Percentiles rank a stretch among this genome's conserved stretches.
Evolutionary conservation across 345 rosid species (phyloP).

Genomic region (Eucalyptus melliodora): DNA sequence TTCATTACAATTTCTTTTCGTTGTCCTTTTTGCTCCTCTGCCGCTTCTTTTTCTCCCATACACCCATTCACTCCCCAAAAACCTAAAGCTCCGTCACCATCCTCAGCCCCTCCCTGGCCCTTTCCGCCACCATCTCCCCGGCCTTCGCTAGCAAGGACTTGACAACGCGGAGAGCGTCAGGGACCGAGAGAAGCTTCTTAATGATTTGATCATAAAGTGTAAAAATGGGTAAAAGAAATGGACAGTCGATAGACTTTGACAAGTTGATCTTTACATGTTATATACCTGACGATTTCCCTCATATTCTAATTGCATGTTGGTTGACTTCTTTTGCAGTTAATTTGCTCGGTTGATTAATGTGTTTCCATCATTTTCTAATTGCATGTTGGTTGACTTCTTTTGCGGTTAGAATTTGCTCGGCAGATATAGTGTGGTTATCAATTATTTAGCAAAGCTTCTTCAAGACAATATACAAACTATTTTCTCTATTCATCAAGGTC

Average conservation of each 20-base stretch:
- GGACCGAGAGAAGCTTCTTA: too few relatives aligned
- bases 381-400: background rate
- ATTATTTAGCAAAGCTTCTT: background rate
- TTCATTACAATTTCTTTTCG: too few relatives aligned
- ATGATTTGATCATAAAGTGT: too few relatives aligned
- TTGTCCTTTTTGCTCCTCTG: too few relatives aligned
- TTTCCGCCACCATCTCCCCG: too few relatives aligned
- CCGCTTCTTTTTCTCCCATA: too few relatives aligned
- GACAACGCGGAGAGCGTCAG: too few relatives aligned
- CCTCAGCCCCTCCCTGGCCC: too few relatives aligned
- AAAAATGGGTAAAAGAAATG: too few relatives aligned
- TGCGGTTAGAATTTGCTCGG: background rate
- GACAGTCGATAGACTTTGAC: background rate
- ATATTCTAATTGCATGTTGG: background rate
- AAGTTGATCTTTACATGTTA: background rate
- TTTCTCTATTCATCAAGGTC: background rate
- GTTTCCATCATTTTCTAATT: background rate
- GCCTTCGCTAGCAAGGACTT: too few relatives aligned
- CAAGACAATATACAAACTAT: background rate
- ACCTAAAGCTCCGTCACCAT: too few relatives aligned
- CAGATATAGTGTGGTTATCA: background rate
- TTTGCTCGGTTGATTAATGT: background rate
- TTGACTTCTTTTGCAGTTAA: background rate
- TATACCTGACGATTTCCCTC: background rate
- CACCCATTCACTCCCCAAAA: too few relatives aligned